Evolutionary conservation across 805 yeast species (phyloP).

Genomic region (Starmera pachycereana): DNA sequence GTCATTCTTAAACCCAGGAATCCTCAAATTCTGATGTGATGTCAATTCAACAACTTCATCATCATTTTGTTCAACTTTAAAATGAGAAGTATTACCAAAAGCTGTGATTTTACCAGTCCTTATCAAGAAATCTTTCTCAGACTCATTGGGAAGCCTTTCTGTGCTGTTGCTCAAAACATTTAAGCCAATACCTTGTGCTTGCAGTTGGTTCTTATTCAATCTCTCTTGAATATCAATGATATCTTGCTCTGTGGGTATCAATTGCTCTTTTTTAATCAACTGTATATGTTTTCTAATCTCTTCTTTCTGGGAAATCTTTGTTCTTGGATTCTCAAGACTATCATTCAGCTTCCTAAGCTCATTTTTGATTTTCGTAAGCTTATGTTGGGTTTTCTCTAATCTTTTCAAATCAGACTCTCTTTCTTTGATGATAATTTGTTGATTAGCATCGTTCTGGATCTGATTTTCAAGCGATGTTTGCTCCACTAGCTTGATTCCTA

Average conservation of each 20-base stretch:
- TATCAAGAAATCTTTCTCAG: constrained; percentile 68
- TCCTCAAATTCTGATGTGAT: constrained; percentile 14
- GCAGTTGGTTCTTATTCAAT: constrained; percentile 20
- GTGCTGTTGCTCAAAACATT: constrained; percentile 3
- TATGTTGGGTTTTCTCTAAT: constrained; percentile 52
- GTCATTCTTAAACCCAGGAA: constrained; percentile 13
- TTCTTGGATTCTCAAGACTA: constrained; percentile 38
- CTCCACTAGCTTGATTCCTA: constrained; percentile 55
- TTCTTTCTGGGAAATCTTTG: constrained; percentile 57
- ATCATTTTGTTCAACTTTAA: constrained; percentile 26
- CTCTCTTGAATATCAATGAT: constrained; percentile 49
- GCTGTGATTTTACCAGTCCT: constrained; percentile 93
- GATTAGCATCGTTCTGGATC: constrained; percentile 62
- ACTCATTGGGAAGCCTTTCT: constrained; percentile 50
- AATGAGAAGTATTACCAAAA: constrained; percentile 62
- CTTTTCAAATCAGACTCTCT: constrained; percentile 67
- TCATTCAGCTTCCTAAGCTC: constrained; percentile 38
- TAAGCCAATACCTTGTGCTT: constrained; percentile 5
- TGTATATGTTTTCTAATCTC: constrained; percentile 43
- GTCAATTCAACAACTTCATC: constrained; percentile 1
- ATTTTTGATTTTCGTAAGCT: constrained; percentile 30
- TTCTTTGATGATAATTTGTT: constrained; percentile 49
- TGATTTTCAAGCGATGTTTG: constrained; percentile 71
- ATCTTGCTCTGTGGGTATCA: constrained; percentile 47
- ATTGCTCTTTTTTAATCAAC: constrained; percentile 37